Conservation (phyloP, 2,329 filamentous ascomycete species). For the Cladosporium austrohemisphaericum region DNA sequence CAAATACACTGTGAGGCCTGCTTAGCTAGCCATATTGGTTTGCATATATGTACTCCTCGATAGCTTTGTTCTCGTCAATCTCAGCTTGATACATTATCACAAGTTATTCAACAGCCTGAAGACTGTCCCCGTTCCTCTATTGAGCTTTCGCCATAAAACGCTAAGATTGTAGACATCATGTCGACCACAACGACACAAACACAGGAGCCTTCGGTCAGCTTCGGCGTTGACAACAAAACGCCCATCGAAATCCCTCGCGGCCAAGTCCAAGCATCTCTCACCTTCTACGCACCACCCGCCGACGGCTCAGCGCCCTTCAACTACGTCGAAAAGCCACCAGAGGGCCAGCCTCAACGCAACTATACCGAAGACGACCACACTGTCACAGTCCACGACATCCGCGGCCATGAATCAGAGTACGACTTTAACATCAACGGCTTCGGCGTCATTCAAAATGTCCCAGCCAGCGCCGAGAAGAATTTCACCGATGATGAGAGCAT, state of each 20-base stretch:
- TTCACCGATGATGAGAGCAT: conserved; percentile 70
- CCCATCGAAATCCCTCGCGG: conserved; percentile 51
- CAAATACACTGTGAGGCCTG: not conserved
- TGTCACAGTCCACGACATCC: conserved; percentile 67
- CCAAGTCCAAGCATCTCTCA: conserved; percentile 58
- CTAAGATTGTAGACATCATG: conserved; percentile 1
- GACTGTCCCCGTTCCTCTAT: not conserved
- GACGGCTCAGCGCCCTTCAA: conserved; percentile 58
- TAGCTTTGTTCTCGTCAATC: too few relatives aligned
- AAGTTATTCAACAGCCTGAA: not conserved
- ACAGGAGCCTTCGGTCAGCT: conserved; percentile 19
- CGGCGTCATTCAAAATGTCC: conserved; percentile 57
- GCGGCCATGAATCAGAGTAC: conserved; percentile 64
- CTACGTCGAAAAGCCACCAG: conserved; percentile 58
- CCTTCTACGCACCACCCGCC: conserved; percentile 61
- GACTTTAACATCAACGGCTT: conserved; percentile 73
- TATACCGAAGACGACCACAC: conserved; percentile 49
- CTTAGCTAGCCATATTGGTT: not conserved
- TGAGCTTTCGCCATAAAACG: not conserved
- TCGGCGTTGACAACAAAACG: conserved; percentile 19
- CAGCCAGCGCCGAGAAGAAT: conserved; percentile 51
- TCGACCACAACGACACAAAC: conserved; percentile 27
- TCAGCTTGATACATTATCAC: not conserved
- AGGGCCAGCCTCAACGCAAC: conserved; percentile 63
- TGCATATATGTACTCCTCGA: not conserved